Conservation (phyloP, 2,329 filamentous ascomycete species). For the Penicillium hordei region DNA sequence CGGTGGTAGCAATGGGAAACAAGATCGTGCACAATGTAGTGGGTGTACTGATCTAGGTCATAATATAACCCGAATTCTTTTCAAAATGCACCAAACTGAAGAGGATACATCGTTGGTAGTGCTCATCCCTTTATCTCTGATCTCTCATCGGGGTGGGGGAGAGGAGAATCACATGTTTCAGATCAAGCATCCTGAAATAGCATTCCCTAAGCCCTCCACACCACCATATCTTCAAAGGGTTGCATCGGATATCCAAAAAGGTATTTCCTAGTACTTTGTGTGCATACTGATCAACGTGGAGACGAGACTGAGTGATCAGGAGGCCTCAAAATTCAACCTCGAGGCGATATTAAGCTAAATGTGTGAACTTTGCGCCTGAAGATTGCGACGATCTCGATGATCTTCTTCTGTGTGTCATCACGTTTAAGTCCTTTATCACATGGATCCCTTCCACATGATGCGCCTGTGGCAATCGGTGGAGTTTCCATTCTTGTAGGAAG, state of each 20-base stretch:
- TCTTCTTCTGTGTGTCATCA: constrained; percentile 8
- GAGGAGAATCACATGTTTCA: constrained; percentile 12
- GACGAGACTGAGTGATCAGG: constrained; percentile 2
- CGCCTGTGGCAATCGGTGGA: constrained; percentile 4
- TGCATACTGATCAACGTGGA: not conserved
- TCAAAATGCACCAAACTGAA: not conserved
- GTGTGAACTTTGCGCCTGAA: constrained; percentile 2
- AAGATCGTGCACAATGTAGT: not conserved
- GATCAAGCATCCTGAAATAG: not conserved
- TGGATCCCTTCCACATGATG: constrained; percentile 17
- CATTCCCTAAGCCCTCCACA: constrained; percentile 2
- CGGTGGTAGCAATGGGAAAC: not conserved
- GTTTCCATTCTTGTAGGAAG: not conserved
- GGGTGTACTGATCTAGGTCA: not conserved
- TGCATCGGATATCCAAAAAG: constrained; percentile 1
- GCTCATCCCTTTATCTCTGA: not conserved
- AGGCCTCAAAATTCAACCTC: not conserved
- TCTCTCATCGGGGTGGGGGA: constrained; percentile 1
- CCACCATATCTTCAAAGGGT: constrained; percentile 3
- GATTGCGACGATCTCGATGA: constrained; percentile 9
- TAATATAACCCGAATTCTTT: not conserved
- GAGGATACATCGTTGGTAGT: not conserved
- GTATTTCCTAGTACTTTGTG: not conserved
- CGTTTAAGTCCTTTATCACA: constrained; percentile 10
- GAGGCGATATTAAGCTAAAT: not conserved